These are phyloP conservation scores for Psophocarpus tetragonolobus DNA, from an alignment of 306 rosid species.

Conservation along the genomic window DNA sequence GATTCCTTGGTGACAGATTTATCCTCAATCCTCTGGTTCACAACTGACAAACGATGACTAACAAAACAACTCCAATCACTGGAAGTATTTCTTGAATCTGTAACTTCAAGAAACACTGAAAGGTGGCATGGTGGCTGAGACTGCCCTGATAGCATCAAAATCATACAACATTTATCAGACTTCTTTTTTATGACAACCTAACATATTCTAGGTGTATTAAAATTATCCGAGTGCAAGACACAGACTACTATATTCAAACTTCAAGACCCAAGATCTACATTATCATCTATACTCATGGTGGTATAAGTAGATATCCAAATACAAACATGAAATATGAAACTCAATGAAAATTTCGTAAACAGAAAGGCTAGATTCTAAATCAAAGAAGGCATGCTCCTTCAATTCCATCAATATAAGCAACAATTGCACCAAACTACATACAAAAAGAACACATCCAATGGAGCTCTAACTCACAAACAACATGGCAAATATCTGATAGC, in stretches of 20 bases:
- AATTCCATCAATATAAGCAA: conserved; percentile 29
- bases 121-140: conserved; percentile 99
- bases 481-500: conserved; percentile 23
- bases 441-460: conserved; percentile 33
- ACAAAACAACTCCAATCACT: conserved; percentile 99
- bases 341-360: conserved; percentile 34
- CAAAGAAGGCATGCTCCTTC: conserved; percentile 4
- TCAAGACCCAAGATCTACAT: conserved; percentile 16
- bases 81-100: conserved; percentile 94
- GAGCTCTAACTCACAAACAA: conserved; percentile 6
- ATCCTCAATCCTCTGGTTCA: conserved; percentile 88
- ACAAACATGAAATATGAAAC: conserved; percentile 33
- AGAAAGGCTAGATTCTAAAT: conserved; percentile 27
- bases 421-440: conserved; percentile 38
- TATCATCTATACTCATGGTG: conserved; percentile 33
- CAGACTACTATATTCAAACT: background rate
- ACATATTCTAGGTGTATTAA: conserved; percentile 14
- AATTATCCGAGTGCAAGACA: conserved; percentile 34
- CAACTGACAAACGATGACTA: conserved; percentile 93
- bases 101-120: conserved; percentile 98
- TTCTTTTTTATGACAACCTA: conserved; percentile 30
- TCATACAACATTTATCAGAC: conserved; percentile 49
- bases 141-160: conserved; percentile 88
- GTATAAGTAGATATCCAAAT: conserved; percentile 39
- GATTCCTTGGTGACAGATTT: conserved; percentile 99